Evolutionary conservation across 2,329 filamentous ascomycete genomes (phyloP).

Genomic region (Aspergillus sp.): DNA sequence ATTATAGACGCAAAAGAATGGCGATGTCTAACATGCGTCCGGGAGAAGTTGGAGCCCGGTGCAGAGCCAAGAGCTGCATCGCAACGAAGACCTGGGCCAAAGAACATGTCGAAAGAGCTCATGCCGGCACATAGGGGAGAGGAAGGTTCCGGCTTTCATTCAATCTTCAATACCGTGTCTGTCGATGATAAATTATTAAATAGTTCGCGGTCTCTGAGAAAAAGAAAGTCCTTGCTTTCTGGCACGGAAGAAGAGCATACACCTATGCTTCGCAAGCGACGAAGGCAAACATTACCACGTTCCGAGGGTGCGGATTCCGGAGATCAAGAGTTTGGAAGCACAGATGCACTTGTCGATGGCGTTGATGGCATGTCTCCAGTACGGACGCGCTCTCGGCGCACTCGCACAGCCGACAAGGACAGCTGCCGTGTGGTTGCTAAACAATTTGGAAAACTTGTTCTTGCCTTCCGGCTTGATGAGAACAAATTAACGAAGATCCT

Average conservation of each 20-base stretch:
- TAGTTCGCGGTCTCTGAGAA: constrained; percentile 71
- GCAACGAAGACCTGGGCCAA: constrained; percentile 54
- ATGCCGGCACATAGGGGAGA: constrained; percentile 63
- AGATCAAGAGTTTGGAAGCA: constrained; percentile 15
- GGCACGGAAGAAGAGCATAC: constrained; percentile 50
- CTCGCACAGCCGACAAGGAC: constrained; percentile 39
- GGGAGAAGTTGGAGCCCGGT: constrained; percentile 33
- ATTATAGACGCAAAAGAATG: constrained; percentile 54
- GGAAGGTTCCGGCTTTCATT: constrained; percentile 66
- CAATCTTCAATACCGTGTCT: constrained; percentile 69
- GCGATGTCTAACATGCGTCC: constrained; percentile 57
- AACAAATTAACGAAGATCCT: constrained; percentile 58
- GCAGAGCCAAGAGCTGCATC: constrained; percentile 13
- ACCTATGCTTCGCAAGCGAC: constrained; percentile 46
- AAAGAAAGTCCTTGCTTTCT: constrained; percentile 72
- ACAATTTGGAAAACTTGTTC: constrained; percentile 45
- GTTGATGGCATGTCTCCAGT: constrained; percentile 15
- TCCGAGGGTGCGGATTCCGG: constrained; percentile 16
- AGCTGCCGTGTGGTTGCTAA: constrained; percentile 36
- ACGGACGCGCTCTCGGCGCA: constrained; percentile 55
- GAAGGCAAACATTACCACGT: constrained; percentile 27
- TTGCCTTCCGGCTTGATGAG: constrained; percentile 57
- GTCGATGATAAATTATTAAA: constrained; percentile 70
- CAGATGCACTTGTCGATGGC: constrained; percentile 9
- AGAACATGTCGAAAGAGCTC: constrained; percentile 66